A percentile compares a stretch with the other conserved stretches of the same genome.
phyloP scores from a whole-genome alignment of 1,284 basidiomycete genomes.

The Ustilago xerochloae region DNA sequence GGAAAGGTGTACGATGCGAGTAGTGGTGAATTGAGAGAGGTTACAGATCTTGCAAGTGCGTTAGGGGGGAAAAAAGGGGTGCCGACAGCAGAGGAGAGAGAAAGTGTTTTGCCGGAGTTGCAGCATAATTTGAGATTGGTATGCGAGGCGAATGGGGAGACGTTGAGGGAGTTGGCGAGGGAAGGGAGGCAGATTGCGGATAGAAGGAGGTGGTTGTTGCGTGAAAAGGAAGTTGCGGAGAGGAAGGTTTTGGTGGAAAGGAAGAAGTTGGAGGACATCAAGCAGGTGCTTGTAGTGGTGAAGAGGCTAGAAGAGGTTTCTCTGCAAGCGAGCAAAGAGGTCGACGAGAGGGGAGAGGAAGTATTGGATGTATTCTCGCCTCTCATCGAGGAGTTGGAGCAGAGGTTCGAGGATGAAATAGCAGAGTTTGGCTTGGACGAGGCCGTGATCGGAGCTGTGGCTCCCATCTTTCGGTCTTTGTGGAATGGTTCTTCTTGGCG shows the following conservation, averaged over 20 bases:
- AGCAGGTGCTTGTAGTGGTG: slow-evolving; percentile 41
- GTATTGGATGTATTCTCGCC: slow-evolving; percentile 31
- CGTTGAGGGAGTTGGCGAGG: slow-evolving; percentile 85
- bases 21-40: slow-evolving; percentile 43
- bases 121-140: slow-evolving; percentile 93
- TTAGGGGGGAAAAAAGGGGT: slow-evolving; percentile 37
- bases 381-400: slow-evolving; percentile 20
- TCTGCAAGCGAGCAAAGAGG: not conserved
- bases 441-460: slow-evolving; percentile 87
- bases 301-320: slow-evolving; percentile 31
- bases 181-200: slow-evolving; percentile 87
- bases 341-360: not conserved
- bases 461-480: slow-evolving; percentile 78
- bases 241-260: slow-evolving; percentile 77
- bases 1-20: slow-evolving; percentile 64
- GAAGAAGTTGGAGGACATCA: slow-evolving; percentile 51
- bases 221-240: slow-evolving; percentile 75
- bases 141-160: slow-evolving; percentile 80
- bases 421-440: slow-evolving; percentile 74
- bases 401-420: slow-evolving; percentile 20
- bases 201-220: slow-evolving; percentile 76
- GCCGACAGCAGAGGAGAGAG: slow-evolving; percentile 8
- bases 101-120: slow-evolving; percentile 81
- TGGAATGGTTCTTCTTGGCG: slow-evolving; percentile 75
- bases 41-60: slow-evolving; percentile 54